phyloP scores from a whole-genome alignment of 352 stramenopile genomes.

The Pythium periplocum region DNA sequence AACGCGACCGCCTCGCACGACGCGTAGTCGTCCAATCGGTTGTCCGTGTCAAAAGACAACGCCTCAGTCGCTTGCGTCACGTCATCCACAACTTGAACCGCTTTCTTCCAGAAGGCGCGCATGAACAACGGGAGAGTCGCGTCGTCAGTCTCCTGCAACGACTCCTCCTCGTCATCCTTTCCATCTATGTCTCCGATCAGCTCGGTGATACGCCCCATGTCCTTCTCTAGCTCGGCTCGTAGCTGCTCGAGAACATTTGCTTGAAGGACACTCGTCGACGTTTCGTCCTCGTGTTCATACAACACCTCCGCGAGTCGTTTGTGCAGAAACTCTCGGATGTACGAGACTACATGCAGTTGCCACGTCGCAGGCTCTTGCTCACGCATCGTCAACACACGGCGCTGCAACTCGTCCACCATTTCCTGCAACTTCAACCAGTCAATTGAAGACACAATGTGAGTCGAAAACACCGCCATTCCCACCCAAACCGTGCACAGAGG shows the following conservation, averaged over 20 bases:
- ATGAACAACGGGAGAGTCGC: not conserved
- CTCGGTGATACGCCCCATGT: too few relatives aligned
- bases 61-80: not conserved
- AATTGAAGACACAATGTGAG: constrained; percentile 17
- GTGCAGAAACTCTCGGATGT: too few relatives aligned
- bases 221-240: too few relatives aligned
- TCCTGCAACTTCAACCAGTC: constrained; percentile 12
- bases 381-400: too few relatives aligned
- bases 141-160: too few relatives aligned
- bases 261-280: not conserved
- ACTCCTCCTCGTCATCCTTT: too few relatives aligned
- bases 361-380: too few relatives aligned
- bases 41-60: not conserved
- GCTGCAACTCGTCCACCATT: not conserved
- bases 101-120: constrained; percentile 4
- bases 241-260: not conserved
- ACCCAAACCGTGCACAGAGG: not conserved
- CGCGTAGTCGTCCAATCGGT: not conserved
- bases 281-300: too few relatives aligned
- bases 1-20: constrained; percentile 20
- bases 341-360: too few relatives aligned
- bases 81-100: not conserved
- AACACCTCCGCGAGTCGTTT: too few relatives aligned
- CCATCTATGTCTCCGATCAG: too few relatives aligned
- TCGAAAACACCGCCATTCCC: too few relatives aligned